phyloP scores from a whole-genome alignment of 352 stramenopile species.

The Globisporangium emineosum region DNA sequence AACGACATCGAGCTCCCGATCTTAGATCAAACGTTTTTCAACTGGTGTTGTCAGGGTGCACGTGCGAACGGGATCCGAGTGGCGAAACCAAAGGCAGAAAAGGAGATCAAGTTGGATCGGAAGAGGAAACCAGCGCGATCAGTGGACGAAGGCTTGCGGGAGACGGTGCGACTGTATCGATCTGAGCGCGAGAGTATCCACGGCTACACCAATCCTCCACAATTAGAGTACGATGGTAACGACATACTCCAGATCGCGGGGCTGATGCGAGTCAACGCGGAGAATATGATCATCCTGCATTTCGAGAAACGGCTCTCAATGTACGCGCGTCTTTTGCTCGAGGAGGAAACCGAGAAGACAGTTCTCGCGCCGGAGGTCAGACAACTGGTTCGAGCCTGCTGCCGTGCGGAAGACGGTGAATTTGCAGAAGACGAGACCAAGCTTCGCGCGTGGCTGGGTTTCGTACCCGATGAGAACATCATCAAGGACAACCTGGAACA shows the following conservation, averaged over 20 bases:
- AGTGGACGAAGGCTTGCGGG: constrained; percentile 2
- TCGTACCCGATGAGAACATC: constrained; percentile 5
- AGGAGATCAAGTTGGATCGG: neutral
- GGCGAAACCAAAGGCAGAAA: neutral
- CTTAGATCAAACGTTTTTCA: constrained; percentile 15
- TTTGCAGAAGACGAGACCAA: constrained; percentile 5
- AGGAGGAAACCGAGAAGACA: neutral
- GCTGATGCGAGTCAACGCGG: constrained; percentile 11
- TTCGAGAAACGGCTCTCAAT: constrained; percentile 12
- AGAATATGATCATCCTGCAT: constrained; percentile 12
- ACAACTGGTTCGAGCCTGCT: constrained; percentile 10
- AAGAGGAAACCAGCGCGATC: neutral
- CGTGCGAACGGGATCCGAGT: neutral
- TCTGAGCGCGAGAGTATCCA: neutral
- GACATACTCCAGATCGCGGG: neutral
- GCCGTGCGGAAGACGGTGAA: neutral
- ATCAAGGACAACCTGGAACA: constrained; percentile 12
- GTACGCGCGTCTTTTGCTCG: constrained; percentile 6
- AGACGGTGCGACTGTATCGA: constrained; percentile 11
- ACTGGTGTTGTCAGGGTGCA: constrained; percentile 11
- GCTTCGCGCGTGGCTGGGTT: neutral
- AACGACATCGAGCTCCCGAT: constrained; percentile 9
- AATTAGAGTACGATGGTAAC: constrained; percentile 3
- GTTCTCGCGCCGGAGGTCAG: neutral
- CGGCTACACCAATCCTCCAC: neutral